These are phyloP conservation scores for Ilyonectria destructans DNA, from an alignment of 2,329 filamentous ascomycete genomes.

Conservation along the genomic window DNA sequence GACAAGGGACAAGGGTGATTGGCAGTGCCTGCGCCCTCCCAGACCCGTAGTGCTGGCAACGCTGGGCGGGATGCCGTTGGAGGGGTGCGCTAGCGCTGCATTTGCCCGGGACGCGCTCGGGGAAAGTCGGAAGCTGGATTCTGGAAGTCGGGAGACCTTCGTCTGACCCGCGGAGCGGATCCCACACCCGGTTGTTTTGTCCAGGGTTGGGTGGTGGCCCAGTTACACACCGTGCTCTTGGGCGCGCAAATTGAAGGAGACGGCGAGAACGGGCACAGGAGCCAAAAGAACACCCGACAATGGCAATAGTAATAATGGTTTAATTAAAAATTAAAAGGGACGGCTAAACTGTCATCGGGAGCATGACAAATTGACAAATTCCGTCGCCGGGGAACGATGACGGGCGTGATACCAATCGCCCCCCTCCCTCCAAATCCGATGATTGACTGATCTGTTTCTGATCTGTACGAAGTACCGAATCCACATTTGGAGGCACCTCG, in stretches of 20 bases:
- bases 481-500: slow-evolving; percentile 8
- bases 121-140: slow-evolving; percentile 47
- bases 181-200: slow-evolving; percentile 3
- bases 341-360: not conserved
- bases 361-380: slow-evolving; percentile 11
- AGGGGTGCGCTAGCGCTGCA: slow-evolving; percentile 40
- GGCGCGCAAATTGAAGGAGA: not conserved
- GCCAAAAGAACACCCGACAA: not conserved
- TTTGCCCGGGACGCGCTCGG: slow-evolving; percentile 37
- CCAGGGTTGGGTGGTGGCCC: not conserved
- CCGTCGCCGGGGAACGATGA: not conserved
- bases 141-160: slow-evolving; percentile 47
- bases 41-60: slow-evolving; percentile 44
- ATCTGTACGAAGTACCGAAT: not conserved
- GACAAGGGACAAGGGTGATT: slow-evolving; percentile 18
- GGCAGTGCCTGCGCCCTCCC: slow-evolving; percentile 29
- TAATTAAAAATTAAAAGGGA: slow-evolving; percentile 6
- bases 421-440: not conserved
- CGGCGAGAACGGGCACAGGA: not conserved
- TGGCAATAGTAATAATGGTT: not conserved
- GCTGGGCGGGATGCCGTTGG: slow-evolving; percentile 40
- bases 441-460: not conserved
- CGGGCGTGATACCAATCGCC: not conserved
- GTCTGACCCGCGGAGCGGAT: slow-evolving; percentile 38
- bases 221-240: slow-evolving; percentile 1